Evolutionary conservation across 331 rosid species (phyloP).

Genomic region (Quercus phellos): DNA sequence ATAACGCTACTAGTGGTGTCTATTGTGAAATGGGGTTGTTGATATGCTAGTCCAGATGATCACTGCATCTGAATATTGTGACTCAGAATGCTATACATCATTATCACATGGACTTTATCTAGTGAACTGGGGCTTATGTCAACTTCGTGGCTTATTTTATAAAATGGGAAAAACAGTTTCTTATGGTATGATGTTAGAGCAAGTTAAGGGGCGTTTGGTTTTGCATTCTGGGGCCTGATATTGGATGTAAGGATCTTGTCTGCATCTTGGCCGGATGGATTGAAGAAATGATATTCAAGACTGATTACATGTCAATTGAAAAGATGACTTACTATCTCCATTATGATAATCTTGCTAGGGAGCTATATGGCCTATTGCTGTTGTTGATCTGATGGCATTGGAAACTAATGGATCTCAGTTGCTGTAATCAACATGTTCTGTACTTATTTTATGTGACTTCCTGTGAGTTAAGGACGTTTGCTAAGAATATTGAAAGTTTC

Average conservation of each 20-base stretch:
- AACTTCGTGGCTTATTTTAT: background rate
- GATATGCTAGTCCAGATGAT: slow-evolving; percentile 22
- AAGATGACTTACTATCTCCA: background rate
- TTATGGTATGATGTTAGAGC: background rate
- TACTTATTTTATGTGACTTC: background rate
- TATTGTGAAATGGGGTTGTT: slow-evolving; percentile 16
- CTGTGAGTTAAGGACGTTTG: background rate
- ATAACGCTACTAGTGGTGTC: slow-evolving; percentile 10
- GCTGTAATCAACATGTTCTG: background rate
- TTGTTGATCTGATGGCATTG: background rate
- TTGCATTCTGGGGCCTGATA: background rate
- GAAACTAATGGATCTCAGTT: background rate
- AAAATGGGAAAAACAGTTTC: background rate
- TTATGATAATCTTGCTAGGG: background rate
- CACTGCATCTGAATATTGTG: slow-evolving; percentile 19
- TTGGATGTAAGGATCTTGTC: background rate
- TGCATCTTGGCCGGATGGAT: no score
- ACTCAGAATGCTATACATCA: slow-evolving; percentile 21
- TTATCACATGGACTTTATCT: slow-evolving; percentile 47
- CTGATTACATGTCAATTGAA: background rate
- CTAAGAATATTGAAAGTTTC: background rate
- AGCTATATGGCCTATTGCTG: background rate
- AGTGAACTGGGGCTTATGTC: slow-evolving; percentile 13
- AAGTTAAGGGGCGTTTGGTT: slow-evolving; percentile 1
- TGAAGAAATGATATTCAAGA: background rate